Conservation (phyloP, 1,139 yeast genomes). For the Candida mesenterica region DNA sequence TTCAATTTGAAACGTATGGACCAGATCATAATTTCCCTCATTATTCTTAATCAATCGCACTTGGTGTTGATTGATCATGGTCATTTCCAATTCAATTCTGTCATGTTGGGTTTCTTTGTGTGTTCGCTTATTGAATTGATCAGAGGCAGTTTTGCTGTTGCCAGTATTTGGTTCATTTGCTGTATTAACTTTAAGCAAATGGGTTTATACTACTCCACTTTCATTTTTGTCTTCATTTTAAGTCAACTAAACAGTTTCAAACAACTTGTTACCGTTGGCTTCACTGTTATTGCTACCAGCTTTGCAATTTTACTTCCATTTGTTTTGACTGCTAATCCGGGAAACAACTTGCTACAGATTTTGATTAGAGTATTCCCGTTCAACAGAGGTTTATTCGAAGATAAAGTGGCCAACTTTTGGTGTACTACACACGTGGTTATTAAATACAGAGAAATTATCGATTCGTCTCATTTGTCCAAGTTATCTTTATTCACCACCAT, state of each 20-base stretch:
- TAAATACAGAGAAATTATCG: constrained; percentile 62
- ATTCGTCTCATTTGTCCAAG: constrained; percentile 57
- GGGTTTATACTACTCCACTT: constrained; percentile 92
- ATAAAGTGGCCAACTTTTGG: constrained; percentile 97
- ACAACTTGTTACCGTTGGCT: constrained; percentile 59
- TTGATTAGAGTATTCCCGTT: constrained; percentile 84
- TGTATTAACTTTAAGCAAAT: constrained; percentile 89
- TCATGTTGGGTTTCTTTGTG: constrained; percentile 86
- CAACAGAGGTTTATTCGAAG: constrained; percentile 93
- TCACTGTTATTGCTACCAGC: constrained; percentile 60
- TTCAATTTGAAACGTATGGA: constrained; percentile 61
- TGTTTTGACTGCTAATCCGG: constrained; percentile 24
- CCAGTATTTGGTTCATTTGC: constrained; percentile 77
- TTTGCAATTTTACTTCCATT: constrained; percentile 61
- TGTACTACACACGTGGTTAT: constrained; percentile 78
- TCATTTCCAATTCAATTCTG: constrained; percentile 92
- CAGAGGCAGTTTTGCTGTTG: constrained; percentile 60
- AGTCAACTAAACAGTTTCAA: constrained; percentile 30
- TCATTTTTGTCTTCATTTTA: constrained; percentile 74
- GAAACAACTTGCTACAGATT: constrained; percentile 25
- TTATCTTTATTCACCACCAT: constrained; percentile 66
- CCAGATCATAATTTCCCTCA: constrained; percentile 71
- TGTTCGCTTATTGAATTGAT: constrained; percentile 65
- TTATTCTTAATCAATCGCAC: constrained; percentile 78
- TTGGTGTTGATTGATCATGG: constrained; percentile 90